phyloP scores from a whole-genome alignment of 2,329 filamentous ascomycete genomes.

The Fusarium sp. region DNA sequence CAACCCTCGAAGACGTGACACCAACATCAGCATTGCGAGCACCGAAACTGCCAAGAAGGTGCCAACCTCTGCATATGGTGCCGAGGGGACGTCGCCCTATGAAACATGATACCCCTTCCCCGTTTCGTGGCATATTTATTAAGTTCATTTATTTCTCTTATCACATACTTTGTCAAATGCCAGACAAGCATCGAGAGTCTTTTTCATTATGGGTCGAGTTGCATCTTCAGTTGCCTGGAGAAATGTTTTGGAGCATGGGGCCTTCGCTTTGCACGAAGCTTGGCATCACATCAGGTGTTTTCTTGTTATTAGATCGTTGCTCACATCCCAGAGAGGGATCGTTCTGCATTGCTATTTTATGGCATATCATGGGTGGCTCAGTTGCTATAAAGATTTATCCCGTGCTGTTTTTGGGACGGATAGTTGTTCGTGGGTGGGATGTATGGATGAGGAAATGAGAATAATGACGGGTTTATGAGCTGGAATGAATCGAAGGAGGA shows the following conservation, averaged over 20 bases:
- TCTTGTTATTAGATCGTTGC: constrained; percentile 38
- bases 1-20: constrained; percentile 62
- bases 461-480: constrained; percentile 29
- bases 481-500: constrained; percentile 13
- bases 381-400: constrained; percentile 20
- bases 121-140: constrained; percentile 24
- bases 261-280: constrained; percentile 1
- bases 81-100: constrained; percentile 42
- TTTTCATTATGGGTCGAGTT: constrained; percentile 25
- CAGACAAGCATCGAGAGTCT: constrained; percentile 23
- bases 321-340: constrained; percentile 27
- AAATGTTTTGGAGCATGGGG: constrained; percentile 29
- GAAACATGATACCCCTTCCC: constrained; percentile 41
- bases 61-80: constrained; percentile 46
- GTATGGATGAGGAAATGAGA: constrained; percentile 32
- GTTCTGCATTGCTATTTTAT: constrained; percentile 17
- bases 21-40: constrained; percentile 68
- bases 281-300: constrained; percentile 25
- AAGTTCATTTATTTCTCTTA: constrained; percentile 21
- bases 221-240: constrained; percentile 30
- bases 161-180: constrained; percentile 31
- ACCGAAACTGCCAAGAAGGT: constrained; percentile 72
- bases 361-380: constrained; percentile 33
- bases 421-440: constrained; percentile 8
- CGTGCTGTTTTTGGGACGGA: constrained; percentile 11